Conservation (phyloP, 495 filamentous ascomycete species). For the Immersiella caudata region DNA sequence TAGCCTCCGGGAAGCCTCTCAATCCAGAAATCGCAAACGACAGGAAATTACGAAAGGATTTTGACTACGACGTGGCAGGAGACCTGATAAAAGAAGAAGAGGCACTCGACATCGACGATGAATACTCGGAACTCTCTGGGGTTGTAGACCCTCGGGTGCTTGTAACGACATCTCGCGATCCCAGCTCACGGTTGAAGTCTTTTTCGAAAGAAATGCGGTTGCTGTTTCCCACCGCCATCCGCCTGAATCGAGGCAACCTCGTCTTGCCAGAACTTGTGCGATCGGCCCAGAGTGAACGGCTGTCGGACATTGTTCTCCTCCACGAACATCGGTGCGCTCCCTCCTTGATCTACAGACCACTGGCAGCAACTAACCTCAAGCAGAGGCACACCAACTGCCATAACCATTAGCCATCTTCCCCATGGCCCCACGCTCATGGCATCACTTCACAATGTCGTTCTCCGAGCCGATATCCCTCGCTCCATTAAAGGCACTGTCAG, state of each 20-base stretch:
- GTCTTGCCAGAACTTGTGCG: conserved; percentile 81
- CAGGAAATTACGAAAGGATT: conserved; percentile 80
- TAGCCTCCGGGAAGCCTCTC: conserved; percentile 80
- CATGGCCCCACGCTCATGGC: conserved; percentile 92
- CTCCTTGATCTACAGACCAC: neutral
- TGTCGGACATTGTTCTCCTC: conserved; percentile 84
- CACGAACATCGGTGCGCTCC: conserved; percentile 70
- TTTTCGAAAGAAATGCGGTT: conserved; percentile 97
- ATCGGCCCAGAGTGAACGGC: conserved; percentile 73
- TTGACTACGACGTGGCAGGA: conserved; percentile 86
- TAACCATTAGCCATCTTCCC: conserved; percentile 90
- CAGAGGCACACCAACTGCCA: conserved; percentile 82
- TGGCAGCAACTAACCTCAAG: neutral
- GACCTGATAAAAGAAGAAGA: conserved; percentile 67
- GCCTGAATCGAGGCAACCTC: conserved; percentile 88
- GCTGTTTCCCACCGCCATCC: conserved; percentile 85
- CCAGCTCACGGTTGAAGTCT: conserved; percentile 76
- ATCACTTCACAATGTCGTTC: conserved; percentile 90
- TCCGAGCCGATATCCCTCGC: conserved; percentile 91
- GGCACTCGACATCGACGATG: conserved; percentile 84
- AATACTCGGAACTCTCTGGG: conserved; percentile 49
- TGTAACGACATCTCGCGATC: conserved; percentile 90
- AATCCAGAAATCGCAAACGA: conserved; percentile 89
- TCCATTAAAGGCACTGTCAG: conserved; percentile 85
- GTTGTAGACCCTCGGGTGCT: conserved; percentile 54